Percentiles rank a stretch among this genome's conserved stretches.
Conservation (phyloP, 805 yeast species). For the Schwanniomyces vanrijiae region DNA sequence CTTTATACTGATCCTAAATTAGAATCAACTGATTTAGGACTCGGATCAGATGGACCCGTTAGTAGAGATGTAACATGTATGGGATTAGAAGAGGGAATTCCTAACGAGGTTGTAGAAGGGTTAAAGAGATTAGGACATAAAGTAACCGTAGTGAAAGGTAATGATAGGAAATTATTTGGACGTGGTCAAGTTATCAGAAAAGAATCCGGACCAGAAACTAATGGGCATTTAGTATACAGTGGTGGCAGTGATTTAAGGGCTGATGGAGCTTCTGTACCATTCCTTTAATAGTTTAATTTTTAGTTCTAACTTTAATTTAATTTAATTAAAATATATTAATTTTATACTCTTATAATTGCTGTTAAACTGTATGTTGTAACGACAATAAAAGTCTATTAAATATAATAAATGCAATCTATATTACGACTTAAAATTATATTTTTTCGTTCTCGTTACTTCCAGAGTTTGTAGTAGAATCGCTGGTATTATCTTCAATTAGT, state of each 20-base stretch:
- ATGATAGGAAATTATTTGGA: conserved; percentile 50
- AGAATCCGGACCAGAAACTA: conserved; percentile 22
- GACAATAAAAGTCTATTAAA: background rate
- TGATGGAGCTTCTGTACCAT: conserved; percentile 76
- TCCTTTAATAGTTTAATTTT: conserved; percentile 20
- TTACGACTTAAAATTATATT: background rate
- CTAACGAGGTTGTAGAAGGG: conserved; percentile 42
- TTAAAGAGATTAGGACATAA: conserved; percentile 59
- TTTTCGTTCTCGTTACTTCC: background rate
- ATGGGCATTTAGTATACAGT: conserved; percentile 49
- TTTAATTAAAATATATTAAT: too few relatives aligned
- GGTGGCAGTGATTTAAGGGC: conserved; percentile 83
- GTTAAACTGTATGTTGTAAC: too few relatives aligned
- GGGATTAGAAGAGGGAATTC: conserved; percentile 64
- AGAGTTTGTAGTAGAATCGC: background rate
- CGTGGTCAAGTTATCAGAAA: conserved; percentile 72
- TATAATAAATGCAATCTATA: background rate
- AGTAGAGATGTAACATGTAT: conserved; percentile 59
- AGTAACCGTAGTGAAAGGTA: conserved; percentile 43
- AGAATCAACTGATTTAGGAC: conserved; percentile 45
- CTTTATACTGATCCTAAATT: conserved; percentile 51
- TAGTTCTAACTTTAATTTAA: background rate
- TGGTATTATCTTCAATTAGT: background rate
- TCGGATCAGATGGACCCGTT: conserved; percentile 66
- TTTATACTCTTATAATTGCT: too few relatives aligned